phyloP scores from a whole-genome alignment of 257 asterid species.

The Misopates orontium region DNA sequence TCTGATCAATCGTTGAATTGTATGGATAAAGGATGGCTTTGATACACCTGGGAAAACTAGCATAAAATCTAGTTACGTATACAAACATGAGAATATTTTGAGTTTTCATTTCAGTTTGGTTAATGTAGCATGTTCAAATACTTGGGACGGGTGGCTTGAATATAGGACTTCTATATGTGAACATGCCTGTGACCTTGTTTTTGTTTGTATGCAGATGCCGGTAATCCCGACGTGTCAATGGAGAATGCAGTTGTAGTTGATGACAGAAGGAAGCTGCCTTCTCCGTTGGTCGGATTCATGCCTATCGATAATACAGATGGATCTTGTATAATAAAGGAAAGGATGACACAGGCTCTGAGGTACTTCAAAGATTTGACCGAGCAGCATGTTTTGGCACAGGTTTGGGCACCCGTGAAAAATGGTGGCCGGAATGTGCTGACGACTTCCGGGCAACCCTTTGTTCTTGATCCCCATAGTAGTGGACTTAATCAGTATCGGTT shows the following conservation, averaged over 20 bases:
- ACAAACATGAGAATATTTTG: too few species aligned
- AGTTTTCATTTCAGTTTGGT: too few species aligned
- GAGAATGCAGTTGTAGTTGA: constrained; percentile 44
- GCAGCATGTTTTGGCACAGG: constrained; percentile 85
- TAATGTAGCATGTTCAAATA: too few species aligned
- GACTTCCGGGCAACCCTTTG: constrained; percentile 89
- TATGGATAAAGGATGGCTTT: background rate
- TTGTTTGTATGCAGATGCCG: constrained; percentile 40
- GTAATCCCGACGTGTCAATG: constrained; percentile 40
- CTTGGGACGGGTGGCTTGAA: too few species aligned
- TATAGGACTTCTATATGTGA: background rate
- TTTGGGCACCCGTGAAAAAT: constrained; percentile 89
- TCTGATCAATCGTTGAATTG: constrained; percentile 18
- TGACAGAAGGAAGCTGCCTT: constrained; percentile 52
- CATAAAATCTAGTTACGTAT: too few species aligned
- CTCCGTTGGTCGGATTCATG: constrained; percentile 44
- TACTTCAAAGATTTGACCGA: constrained; percentile 74
- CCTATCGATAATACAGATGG: constrained; percentile 62
- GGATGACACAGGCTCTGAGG: constrained; percentile 88
- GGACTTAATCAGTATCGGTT: constrained; percentile 92
- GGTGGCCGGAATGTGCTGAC: constrained; percentile 78
- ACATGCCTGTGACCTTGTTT: constrained; percentile 24
- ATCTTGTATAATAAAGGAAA: constrained; percentile 77
- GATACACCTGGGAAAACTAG: background rate
- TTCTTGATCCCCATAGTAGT: constrained; percentile 75